phyloP scores from a whole-genome alignment of 495 filamentous ascomycete species.

The Hypoxylon crocopeplum region DNA sequence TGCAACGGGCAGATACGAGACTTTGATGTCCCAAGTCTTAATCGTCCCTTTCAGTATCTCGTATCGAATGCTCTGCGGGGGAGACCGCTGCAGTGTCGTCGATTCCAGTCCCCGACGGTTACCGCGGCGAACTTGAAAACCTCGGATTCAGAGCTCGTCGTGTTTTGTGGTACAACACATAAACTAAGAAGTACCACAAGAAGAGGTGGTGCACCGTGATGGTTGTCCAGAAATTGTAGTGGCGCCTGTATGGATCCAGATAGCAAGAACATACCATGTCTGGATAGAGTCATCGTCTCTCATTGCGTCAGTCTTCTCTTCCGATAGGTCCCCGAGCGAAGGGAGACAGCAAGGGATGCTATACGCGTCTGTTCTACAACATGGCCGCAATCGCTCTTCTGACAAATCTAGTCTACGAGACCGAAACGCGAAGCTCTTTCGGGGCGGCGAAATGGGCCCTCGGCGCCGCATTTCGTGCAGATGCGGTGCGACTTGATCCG shows the following conservation, averaged over 20 bases:
- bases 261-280: constrained; percentile 10
- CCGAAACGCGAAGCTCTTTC: constrained; percentile 16
- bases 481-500: constrained; percentile 31
- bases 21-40: background rate
- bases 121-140: constrained; percentile 7
- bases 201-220: constrained; percentile 18
- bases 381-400: constrained; percentile 14
- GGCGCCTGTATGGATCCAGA: constrained; percentile 24
- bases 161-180: constrained; percentile 25
- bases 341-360: constrained; percentile 19
- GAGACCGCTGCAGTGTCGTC: constrained; percentile 11
- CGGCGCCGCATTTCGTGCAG: constrained; percentile 28
- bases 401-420: constrained; percentile 15
- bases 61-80: constrained; percentile 3
- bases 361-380: constrained; percentile 21
- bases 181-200: constrained; percentile 19
- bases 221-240: constrained; percentile 24
- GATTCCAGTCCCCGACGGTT: constrained; percentile 15
- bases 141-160: constrained; percentile 11
- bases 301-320: constrained; percentile 7
- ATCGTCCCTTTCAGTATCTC: background rate
- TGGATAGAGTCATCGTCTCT: constrained; percentile 10
- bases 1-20: background rate
- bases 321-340: constrained; percentile 27
- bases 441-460: constrained; percentile 15